These are phyloP conservation scores for Trichomonas tenax DNA, from an alignment of 208 protist species.

Conservation along the genomic window DNA sequence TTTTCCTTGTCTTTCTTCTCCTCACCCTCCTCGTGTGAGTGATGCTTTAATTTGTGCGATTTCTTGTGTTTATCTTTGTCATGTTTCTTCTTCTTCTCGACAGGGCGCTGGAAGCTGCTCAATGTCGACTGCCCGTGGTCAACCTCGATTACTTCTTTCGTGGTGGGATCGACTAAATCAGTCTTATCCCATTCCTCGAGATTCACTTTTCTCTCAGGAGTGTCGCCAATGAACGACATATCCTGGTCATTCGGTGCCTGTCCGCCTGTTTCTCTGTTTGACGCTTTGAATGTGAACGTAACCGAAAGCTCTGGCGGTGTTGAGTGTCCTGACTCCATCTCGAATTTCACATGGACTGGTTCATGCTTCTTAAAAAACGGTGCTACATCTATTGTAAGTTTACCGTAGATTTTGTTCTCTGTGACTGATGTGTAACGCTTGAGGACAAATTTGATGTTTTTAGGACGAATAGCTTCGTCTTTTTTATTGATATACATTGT, in stretches of 20 bases:
- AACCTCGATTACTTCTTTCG: not conserved
- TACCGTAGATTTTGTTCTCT: not conserved
- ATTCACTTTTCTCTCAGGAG: not conserved
- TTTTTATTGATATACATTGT: not conserved
- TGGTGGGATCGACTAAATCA: not conserved
- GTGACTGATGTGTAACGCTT: not conserved
- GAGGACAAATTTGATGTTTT: not conserved
- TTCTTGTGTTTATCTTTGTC: not conserved
- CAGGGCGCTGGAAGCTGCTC: not conserved
- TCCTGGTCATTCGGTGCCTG: not conserved
- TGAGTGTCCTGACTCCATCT: not conserved
- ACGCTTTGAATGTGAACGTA: not conserved
- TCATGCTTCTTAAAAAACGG: not conserved
- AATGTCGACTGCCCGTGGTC: not conserved
- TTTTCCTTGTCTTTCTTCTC: not conserved
- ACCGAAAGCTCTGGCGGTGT: not conserved
- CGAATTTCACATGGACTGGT: not conserved
- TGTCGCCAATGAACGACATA: not conserved
- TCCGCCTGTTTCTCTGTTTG: not conserved
- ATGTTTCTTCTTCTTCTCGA: not conserved
- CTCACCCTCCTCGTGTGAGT: not conserved
- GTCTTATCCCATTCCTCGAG: not conserved
- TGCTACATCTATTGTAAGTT: not conserved
- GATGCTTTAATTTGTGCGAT: not conserved
- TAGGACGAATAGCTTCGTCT: not conserved